Conservation (phyloP, 306 rosid genomes). For the Rosa rugosa region DNA sequence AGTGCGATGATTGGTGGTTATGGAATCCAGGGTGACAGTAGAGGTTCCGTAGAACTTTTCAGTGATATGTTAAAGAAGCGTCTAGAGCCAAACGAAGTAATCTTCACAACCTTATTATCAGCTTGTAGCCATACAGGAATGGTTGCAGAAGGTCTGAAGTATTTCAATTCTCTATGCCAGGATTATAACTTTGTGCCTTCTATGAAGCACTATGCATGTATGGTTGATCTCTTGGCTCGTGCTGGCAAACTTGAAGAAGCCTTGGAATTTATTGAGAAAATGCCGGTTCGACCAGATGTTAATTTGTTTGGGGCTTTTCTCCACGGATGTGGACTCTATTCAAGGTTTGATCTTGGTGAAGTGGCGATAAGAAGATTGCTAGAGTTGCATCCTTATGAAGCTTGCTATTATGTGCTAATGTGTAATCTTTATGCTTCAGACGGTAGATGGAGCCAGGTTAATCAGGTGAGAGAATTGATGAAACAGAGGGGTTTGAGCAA, state of each 20-base stretch:
- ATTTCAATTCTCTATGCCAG: constrained; percentile 55
- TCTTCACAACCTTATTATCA: constrained; percentile 57
- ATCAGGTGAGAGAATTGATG: constrained; percentile 64
- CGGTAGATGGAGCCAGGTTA: constrained; percentile 85
- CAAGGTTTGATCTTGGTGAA: constrained; percentile 73
- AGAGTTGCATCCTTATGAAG: constrained; percentile 61
- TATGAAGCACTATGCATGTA: constrained; percentile 74
- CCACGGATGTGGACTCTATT: constrained; percentile 81
- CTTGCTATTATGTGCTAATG: constrained; percentile 72
- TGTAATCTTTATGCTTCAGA: constrained; percentile 73
- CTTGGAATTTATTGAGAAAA: constrained; percentile 50
- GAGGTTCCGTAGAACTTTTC: constrained; percentile 59
- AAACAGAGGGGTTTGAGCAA: constrained; percentile 60
- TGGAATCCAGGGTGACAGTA: constrained; percentile 71
- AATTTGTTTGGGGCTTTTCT: constrained; percentile 79
- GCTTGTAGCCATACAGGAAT: constrained; percentile 84
- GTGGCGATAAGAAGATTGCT: constrained; percentile 59
- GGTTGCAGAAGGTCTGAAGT: constrained; percentile 65
- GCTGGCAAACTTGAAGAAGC: constrained; percentile 78
- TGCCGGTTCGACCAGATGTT: constrained; percentile 58
- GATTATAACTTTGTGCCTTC: constrained; percentile 57
- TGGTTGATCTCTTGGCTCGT: constrained; percentile 72
- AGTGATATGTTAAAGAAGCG: constrained; percentile 58
- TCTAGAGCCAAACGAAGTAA: constrained; percentile 55
- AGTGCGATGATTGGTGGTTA: constrained; percentile 76